Base-by-base conservation (phyloP, 805 yeast species). In the Ogataea ramenticola region DNA sequence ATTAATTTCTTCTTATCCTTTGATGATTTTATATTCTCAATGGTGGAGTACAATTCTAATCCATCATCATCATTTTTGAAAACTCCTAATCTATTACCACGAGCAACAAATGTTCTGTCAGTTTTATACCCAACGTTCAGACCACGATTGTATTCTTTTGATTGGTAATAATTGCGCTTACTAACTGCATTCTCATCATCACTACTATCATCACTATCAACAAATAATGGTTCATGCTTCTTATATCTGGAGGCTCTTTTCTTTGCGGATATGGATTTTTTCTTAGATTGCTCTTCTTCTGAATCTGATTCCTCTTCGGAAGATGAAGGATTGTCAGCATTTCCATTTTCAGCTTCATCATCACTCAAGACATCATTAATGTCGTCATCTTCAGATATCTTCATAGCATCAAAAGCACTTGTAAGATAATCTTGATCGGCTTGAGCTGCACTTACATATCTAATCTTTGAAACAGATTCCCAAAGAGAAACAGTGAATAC, bases 21-120 rank as follows among this genome's bases (percentile, higher is more conserved):
- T 12, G 77, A 64, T 22, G 72, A 70, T 24, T 72, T 58, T 29
- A 89, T 58, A 49, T 79, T 72, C 36, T 75, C 75, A 46, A 89
- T 84, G 0, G 95, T 77, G 4, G 95, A 79, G 19, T 75, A 65
- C 54, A 75, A 87, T 45, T 79, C 75, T 40, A 88, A 62, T 34
- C 67, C 68, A 35, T 71, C 75, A 17, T 71, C 71, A 15, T 67
- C 72, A 31, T 72, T 74, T 53, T 73, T 82, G 65, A 88, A 87
- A 5, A 89, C 89, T 30, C 96, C 96, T 44, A 89, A 67, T 50
- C 77, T 78, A 58, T 86, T 68, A 15, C 89, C 96, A 51, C 95
- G 77, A 0, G 84, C 80, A 27, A 89, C 90, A 58, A 75, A 89
- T 1, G 95, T 75, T 31, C 93, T 71, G 54, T 86, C 82, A 51